Conservation (phyloP, 768 basidiomycete species). For the Russula sp. region DNA sequence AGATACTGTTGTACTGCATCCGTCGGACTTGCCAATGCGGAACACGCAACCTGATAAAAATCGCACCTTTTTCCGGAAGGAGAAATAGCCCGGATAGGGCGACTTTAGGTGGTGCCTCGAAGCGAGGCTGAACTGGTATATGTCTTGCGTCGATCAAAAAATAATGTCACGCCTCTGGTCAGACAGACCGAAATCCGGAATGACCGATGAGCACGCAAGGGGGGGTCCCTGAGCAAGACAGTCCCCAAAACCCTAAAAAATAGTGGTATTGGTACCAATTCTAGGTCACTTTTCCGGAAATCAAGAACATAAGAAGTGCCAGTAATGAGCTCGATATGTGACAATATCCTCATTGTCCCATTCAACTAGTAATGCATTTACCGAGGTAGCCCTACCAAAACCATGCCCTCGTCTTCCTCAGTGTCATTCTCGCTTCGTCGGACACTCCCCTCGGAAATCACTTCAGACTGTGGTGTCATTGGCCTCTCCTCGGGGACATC, state of each 20-base stretch:
- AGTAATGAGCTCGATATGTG: conserved; percentile 2
- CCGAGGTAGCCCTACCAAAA: conserved; percentile 60
- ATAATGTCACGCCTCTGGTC: no score
- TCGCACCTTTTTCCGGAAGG: not conserved
- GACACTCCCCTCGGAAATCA: conserved; percentile 30
- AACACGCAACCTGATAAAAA: not conserved
- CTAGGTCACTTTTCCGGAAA: conserved; percentile 1
- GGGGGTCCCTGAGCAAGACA: not conserved
- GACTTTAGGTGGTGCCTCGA: not conserved
- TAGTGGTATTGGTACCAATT: not conserved
- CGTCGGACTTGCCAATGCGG: not conserved
- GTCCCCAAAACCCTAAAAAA: not conserved
- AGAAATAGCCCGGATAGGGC: not conserved
- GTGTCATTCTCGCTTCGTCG: conserved; percentile 64
- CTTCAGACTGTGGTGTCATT: conserved; percentile 27
- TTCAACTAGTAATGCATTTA: not conserved
- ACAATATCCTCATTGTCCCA: not conserved
- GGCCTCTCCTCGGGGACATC: conserved; percentile 14
- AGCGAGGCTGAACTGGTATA: not conserved
- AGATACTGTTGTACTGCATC: not conserved
- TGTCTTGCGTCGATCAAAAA: no score
- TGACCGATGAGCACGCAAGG: no score
- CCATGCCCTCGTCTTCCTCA: conserved; percentile 82
- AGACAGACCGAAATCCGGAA: no score
- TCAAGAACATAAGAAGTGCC: conserved; percentile 7